Conservation (phyloP, 1,284 basidiomycete genomes). For the Ustilago curta region DNA sequence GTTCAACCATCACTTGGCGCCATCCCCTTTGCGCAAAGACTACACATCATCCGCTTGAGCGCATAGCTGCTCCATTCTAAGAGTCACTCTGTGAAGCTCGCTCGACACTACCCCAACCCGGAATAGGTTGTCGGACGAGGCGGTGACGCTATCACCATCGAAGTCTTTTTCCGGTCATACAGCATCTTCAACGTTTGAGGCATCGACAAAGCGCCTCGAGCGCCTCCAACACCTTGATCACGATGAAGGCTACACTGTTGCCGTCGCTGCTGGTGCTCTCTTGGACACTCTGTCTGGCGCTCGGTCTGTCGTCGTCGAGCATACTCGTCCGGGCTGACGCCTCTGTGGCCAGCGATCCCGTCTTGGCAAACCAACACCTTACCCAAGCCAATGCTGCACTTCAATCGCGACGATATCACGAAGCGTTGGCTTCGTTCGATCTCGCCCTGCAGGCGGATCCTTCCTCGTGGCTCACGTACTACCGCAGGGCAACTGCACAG, state of each 20-base stretch:
- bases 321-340: constrained; percentile 29
- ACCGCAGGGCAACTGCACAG: constrained; percentile 65
- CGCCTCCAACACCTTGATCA: not conserved
- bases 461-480: constrained; percentile 63
- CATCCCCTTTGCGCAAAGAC: not conserved
- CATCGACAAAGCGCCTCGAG: not conserved
- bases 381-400: constrained; percentile 58
- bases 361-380: constrained; percentile 43
- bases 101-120: not conserved
- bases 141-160: no score
- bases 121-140: not conserved
- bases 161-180: no score
- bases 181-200: not conserved
- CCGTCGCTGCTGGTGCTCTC: constrained; percentile 48
- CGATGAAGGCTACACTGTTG: constrained; percentile 33
- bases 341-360: constrained; percentile 24
- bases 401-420: constrained; percentile 55
- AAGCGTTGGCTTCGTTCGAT: constrained; percentile 61
- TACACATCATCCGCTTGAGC: not conserved
- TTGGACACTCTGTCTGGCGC: constrained; percentile 35
- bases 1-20: not conserved
- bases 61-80: constrained; percentile 2
- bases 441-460: constrained; percentile 58
- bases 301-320: constrained; percentile 28
- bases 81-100: not conserved